Evolutionary conservation across 2,329 filamentous ascomycete species (phyloP).

Genomic region (Septoria linicola): DNA sequence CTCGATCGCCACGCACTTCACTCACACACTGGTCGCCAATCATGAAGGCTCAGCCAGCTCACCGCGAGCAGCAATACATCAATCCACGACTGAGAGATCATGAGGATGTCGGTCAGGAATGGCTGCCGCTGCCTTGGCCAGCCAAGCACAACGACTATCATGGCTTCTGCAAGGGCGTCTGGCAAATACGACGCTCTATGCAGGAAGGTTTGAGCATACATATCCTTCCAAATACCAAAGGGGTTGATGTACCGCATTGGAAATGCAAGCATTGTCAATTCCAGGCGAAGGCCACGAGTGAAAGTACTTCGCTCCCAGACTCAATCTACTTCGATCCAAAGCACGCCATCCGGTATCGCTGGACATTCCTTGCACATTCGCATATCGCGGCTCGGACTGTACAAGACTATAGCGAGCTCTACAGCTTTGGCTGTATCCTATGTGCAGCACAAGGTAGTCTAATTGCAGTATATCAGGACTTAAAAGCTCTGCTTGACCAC

Average conservation of each 20-base stretch:
- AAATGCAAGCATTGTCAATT: constrained; percentile 21
- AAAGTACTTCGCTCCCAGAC: constrained; percentile 3
- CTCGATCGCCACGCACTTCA: background rate
- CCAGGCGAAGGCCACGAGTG: constrained; percentile 7
- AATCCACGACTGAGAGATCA: no score
- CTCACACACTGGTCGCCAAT: background rate
- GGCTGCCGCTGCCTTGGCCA: background rate
- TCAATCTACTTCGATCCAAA: constrained; percentile 13
- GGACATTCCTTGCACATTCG: constrained; percentile 23
- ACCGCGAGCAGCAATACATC: no score
- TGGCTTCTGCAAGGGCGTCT: constrained; percentile 22
- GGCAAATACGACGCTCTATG: constrained; percentile 10
- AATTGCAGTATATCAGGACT: background rate
- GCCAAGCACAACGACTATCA: constrained; percentile 16
- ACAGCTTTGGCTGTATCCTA: constrained; percentile 24
- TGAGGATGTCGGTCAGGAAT: background rate
- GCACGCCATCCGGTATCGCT: constrained; percentile 21
- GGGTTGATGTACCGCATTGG: constrained; percentile 16
- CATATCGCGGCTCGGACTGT: constrained; percentile 9
- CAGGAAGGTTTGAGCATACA: constrained; percentile 16
- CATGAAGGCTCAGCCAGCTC: no score
- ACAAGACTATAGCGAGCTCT: constrained; percentile 7
- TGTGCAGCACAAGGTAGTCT: constrained; percentile 21
- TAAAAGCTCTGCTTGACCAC: constrained; percentile 39
- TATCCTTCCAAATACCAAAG: constrained; percentile 7